phyloP scores from a whole-genome alignment of 306 rosid species.

The apple (Malus domestica) region ASM211411v1 NC_041789.1:18790501-18791000 shows the following conservation, averaged over 20 bases:
- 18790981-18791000: constrained; percentile 83
- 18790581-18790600: background rate
- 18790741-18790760: background rate
- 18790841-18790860: background rate
- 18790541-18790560: background rate
- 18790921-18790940: background rate
- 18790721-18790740: background rate
- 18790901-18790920: background rate
- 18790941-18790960: background rate
- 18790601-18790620: constrained; percentile 97
- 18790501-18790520: background rate
- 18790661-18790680: constrained; percentile 80
- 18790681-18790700: constrained; percentile 84
- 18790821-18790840: background rate
- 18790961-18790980: constrained; percentile 92
- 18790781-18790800: background rate
- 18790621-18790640: constrained; percentile 58
- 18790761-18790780: background rate
- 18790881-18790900: background rate
- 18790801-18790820: background rate
- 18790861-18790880: background rate
- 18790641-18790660: constrained; percentile 90
- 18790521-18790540: background rate
- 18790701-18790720: background rate
- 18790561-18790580: background rate